Evolutionary conservation across 345 rosid genomes (phyloP), one percentile per base, ranked within the genome.

Genomic region (Odontarrhena argentea): DNA sequence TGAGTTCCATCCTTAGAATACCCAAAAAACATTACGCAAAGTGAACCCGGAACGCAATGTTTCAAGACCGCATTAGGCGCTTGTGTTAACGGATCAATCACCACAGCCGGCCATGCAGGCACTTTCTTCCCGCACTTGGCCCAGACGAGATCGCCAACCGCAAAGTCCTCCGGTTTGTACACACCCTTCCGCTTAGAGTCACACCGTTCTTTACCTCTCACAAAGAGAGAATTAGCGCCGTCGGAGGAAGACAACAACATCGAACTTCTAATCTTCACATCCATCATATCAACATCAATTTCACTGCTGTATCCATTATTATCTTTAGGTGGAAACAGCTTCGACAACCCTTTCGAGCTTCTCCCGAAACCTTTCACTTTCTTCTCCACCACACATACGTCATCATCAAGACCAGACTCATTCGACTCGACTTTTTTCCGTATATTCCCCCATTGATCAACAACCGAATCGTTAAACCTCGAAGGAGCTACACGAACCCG

Each of bases 61-160:
- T 80, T 78, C 58, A 91, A 81, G 32, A 94, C 99, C 13, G 91
- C 57, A 59, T 78, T 80, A 30, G 99, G 99, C 64, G 96, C 99
- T 65, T 86, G 80, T 60, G 81, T 43, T 61, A 77, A 55, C 3
- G 99, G 97, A 72, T 94, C 96, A 12, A 94, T 91, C 57, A 91
- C 97, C 55, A 83, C 69, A 30, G 81, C 99, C 24, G 99, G 99
- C 99, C 99, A 91, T 69, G 96, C 83, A 4, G 99, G 99, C 71
- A 77, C 84, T 24, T 72, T 84, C 81, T 87, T 94, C 77, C 99
- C 99, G 44, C 97, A 88, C 76, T 89, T 94, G 12, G 85, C 99
- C 97, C 99, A 95, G 62, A 91, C 88, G 30, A 88, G 66, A 81
- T 94, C 96, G 9, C 89, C 88, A 73, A 84, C 76, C 43, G 84